Conservation (phyloP, 139 green algal species). For the Spirogloea muscicola region DNA sequence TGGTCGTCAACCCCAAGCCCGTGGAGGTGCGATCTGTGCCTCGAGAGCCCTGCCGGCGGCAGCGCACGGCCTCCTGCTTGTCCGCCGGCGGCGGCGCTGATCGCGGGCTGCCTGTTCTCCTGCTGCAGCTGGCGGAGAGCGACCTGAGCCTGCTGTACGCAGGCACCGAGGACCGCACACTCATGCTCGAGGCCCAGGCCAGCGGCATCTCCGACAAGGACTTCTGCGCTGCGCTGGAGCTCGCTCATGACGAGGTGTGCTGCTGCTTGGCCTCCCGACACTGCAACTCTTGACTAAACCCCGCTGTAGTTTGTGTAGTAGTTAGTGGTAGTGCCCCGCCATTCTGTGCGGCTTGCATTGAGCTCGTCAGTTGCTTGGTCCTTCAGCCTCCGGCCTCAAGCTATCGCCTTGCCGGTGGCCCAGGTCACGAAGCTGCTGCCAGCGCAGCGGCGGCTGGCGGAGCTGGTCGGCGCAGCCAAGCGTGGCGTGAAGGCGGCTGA, state of each 20-base stretch:
- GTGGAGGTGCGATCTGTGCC: too few species aligned
- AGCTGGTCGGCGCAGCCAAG: constrained; percentile 25
- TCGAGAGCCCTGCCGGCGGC: not conserved
- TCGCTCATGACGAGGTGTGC: constrained; percentile 36
- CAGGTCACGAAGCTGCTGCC: constrained; percentile 37
- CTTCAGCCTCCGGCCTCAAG: too few species aligned
- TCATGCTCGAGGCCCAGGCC: constrained; percentile 65
- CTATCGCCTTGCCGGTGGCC: too few species aligned
- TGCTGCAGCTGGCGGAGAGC: constrained; percentile 35
- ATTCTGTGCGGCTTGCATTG: too few species aligned
- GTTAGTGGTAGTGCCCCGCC: too few species aligned
- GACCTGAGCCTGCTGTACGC: constrained; percentile 61
- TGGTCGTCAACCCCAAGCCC: constrained; percentile 49
- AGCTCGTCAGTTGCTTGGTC: too few species aligned
- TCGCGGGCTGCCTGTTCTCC: not conserved
- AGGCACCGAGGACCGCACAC: constrained; percentile 42
- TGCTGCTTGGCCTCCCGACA: constrained; percentile 1
- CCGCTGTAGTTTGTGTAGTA: too few species aligned
- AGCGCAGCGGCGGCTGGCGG: constrained; percentile 31
- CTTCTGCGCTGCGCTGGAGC: constrained; percentile 37
- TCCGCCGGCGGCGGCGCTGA: not conserved
- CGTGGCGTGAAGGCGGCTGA: constrained; percentile 3
- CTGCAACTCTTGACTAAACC: too few species aligned
- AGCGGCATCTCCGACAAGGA: constrained; percentile 33
- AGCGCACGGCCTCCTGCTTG: not conserved